These are phyloP conservation scores for Amanita jacksonii DNA, from an alignment of 768 basidiomycete species.

Conservation along the genomic window DNA sequence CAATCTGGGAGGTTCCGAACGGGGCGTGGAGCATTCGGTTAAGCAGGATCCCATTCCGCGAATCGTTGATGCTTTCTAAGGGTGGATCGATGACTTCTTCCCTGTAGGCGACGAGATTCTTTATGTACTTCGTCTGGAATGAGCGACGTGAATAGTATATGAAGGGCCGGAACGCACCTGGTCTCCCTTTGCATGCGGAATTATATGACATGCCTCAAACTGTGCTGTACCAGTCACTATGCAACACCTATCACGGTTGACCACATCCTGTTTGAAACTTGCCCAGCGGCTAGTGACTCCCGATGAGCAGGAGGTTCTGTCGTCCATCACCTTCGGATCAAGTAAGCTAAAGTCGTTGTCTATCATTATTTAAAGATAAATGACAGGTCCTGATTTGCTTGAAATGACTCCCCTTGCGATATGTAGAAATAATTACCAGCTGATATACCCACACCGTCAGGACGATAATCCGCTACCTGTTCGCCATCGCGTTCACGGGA, in stretches of 20 bases:
- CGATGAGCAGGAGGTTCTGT: constrained; percentile 8
- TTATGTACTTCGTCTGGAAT: constrained; percentile 9
- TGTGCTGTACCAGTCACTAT: constrained; percentile 5
- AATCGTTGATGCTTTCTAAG: constrained; percentile 10
- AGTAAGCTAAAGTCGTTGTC: constrained; percentile 5
- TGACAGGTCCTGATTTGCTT: background rate
- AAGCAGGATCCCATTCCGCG: constrained; percentile 11
- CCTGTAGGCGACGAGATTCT: constrained; percentile 5
- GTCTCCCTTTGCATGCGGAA: constrained; percentile 12
- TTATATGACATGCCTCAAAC: constrained; percentile 10
- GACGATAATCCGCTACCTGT: constrained; percentile 11
- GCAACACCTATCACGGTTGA: constrained; percentile 10
- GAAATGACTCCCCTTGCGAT: constrained; percentile 7
- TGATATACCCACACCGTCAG: constrained; percentile 1
- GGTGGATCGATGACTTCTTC: constrained; percentile 4
- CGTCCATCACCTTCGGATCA: constrained; percentile 9
- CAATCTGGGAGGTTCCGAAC: constrained; percentile 9
- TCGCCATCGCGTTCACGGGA: constrained; percentile 6
- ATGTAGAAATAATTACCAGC: constrained; percentile 8
- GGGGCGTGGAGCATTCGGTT: constrained; percentile 3
- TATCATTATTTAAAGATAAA: constrained; percentile 4
- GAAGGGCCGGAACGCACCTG: constrained; percentile 7
- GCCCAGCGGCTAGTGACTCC: background rate
- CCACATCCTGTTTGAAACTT: constrained; percentile 7
- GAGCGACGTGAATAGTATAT: constrained; percentile 1